These are phyloP conservation scores for Xylariales sp. DNA, from an alignment of 2,329 filamentous ascomycete species.

Conservation along the genomic window DNA sequence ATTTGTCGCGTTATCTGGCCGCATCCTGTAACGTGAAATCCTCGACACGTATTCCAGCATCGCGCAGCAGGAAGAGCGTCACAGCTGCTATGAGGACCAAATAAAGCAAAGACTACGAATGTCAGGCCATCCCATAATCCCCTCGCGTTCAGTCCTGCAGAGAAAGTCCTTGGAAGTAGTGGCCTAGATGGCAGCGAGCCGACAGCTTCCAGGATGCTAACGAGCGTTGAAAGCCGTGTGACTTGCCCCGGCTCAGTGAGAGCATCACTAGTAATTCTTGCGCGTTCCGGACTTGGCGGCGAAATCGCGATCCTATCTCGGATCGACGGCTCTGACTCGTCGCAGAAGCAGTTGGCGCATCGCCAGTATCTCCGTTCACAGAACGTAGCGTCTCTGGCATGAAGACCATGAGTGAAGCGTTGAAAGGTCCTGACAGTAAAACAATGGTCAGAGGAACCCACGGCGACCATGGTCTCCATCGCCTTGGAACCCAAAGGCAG, in stretches of 20 bases:
- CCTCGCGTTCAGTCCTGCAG: constrained; percentile 17
- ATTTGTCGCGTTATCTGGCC: too few relatives aligned
- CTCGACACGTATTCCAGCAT: too few relatives aligned
- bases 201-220: constrained; percentile 21
- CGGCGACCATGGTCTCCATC: constrained; percentile 12
- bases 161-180: constrained; percentile 22
- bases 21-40: too few relatives aligned
- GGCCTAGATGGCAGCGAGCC: constrained; percentile 20
- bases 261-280: constrained; percentile 7
- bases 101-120: constrained; percentile 13
- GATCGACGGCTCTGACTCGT: too few relatives aligned
- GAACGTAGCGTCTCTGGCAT: constrained; percentile 12
- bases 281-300: constrained; percentile 4
- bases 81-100: too few relatives aligned
- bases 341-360: too few relatives aligned
- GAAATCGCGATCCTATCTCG: constrained; percentile 4
- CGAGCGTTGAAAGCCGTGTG: constrained; percentile 24
- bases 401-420: constrained; percentile 12
- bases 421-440: constrained; percentile 8
- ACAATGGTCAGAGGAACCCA: constrained; percentile 12
- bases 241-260: constrained; percentile 15
- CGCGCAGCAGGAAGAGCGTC: too few relatives aligned
- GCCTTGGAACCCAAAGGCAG: constrained; percentile 10
- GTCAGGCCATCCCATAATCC: constrained; percentile 23
- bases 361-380: too few relatives aligned